Conservation (phyloP, 768 basidiomycete species). For the Daedalea quercina region DNA sequence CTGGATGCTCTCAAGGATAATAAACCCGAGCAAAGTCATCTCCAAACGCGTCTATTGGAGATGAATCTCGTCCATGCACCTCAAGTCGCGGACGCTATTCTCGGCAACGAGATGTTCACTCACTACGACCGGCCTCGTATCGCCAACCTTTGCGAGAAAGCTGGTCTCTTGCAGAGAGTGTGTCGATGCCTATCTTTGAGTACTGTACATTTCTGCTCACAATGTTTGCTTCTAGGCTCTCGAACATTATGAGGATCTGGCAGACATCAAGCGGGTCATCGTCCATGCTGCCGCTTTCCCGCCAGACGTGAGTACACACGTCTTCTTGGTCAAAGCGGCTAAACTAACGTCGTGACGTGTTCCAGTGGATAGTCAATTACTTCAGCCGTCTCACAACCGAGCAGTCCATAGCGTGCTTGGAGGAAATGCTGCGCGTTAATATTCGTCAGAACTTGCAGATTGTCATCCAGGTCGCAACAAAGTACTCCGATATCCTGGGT, state of each 20-base stretch:
- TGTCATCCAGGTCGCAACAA: slow-evolving; percentile 95
- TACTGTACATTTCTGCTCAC: too few relatives aligned
- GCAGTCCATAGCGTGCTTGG: slow-evolving; percentile 91
- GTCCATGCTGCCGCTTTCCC: slow-evolving; percentile 85
- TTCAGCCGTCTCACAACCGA: slow-evolving; percentile 96
- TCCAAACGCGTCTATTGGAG: slow-evolving; percentile 94
- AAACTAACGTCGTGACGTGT: slow-evolving; percentile 2
- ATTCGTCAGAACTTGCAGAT: slow-evolving; percentile 97
- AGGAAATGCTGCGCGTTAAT: slow-evolving; percentile 96
- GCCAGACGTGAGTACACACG: slow-evolving; percentile 59
- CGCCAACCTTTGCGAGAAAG: slow-evolving; percentile 98
- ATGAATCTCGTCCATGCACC: slow-evolving; percentile 98
- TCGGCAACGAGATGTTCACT: slow-evolving; percentile 97
- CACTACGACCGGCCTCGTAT: slow-evolving; percentile 96
- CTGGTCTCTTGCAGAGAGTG: slow-evolving; percentile 89
- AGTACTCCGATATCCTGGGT: slow-evolving; percentile 97
- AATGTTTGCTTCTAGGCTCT: slow-evolving; percentile 60
- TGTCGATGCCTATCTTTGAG: too few relatives aligned
- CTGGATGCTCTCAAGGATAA: slow-evolving; percentile 98
- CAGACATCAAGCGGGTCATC: slow-evolving; percentile 98
- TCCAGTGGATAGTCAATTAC: slow-evolving; percentile 91
- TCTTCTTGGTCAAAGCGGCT: background rate
- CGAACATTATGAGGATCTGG: slow-evolving; percentile 95
- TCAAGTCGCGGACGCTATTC: slow-evolving; percentile 97
- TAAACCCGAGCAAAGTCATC: slow-evolving; percentile 90